Evolutionary conservation across 495 filamentous ascomycete genomes (phyloP).

Genomic region (Podospora comata): DNA sequence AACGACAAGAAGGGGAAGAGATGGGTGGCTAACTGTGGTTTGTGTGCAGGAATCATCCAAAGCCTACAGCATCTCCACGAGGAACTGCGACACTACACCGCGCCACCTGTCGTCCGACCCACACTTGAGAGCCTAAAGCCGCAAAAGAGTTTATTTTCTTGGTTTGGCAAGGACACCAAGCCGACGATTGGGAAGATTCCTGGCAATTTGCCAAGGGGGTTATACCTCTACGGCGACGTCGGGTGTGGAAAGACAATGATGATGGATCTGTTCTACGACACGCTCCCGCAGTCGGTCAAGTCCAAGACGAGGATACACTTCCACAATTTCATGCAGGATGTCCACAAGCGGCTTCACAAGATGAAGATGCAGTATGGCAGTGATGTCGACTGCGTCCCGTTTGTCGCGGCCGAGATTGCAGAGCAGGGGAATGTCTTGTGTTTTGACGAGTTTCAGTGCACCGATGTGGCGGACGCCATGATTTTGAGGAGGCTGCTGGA

Average conservation of each 20-base stretch:
- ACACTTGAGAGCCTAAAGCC: slow-evolving; percentile 67
- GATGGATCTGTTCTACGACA: slow-evolving; percentile 98
- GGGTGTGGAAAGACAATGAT: slow-evolving; percentile 99
- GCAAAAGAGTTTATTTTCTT: slow-evolving; percentile 64
- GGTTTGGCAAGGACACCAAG: slow-evolving; percentile 56
- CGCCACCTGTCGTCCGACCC: slow-evolving; percentile 72
- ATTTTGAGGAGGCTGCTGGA: slow-evolving; percentile 88
- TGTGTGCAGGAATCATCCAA: slow-evolving; percentile 69
- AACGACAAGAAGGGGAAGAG: not conserved
- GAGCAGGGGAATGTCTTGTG: slow-evolving; percentile 81
- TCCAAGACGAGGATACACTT: slow-evolving; percentile 96
- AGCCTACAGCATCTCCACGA: slow-evolving; percentile 86
- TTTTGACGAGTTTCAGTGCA: slow-evolving; percentile 99
- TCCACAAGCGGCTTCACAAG: slow-evolving; percentile 85
- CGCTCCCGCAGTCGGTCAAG: slow-evolving; percentile 73
- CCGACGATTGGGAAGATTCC: slow-evolving; percentile 54
- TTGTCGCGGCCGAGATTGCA: slow-evolving; percentile 90
- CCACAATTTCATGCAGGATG: slow-evolving; percentile 99
- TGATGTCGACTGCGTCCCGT: slow-evolving; percentile 87
- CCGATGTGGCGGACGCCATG: slow-evolving; percentile 98
- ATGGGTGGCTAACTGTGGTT: not conserved
- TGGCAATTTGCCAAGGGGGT: slow-evolving; percentile 71
- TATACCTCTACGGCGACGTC: slow-evolving; percentile 96
- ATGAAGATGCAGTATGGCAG: slow-evolving; percentile 86
- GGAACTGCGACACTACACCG: slow-evolving; percentile 68